phyloP scores from a whole-genome alignment of 768 basidiomycete genomes.

The Astraeus odoratus region DNA sequence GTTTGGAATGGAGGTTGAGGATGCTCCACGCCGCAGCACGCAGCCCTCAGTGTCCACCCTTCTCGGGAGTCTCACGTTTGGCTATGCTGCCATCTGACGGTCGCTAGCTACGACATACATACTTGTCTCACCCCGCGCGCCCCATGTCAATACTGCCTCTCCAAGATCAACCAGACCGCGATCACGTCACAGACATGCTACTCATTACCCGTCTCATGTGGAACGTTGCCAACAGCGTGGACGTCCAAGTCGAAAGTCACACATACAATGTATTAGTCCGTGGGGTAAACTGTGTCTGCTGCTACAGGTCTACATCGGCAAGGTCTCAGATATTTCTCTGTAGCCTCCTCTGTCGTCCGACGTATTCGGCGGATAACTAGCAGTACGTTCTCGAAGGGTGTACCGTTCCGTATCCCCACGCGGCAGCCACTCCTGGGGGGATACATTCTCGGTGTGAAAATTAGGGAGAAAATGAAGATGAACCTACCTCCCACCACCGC shows the following conservation, averaged over 20 bases:
- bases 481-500: conserved; percentile 80
- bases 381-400: conserved; percentile 32
- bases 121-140: background rate
- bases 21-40: background rate
- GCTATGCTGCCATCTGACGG: background rate
- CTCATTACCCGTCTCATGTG: too few species aligned
- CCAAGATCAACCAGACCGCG: background rate
- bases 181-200: background rate
- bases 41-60: too few species aligned
- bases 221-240: conserved; percentile 2
- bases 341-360: conserved; percentile 38
- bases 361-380: conserved; percentile 13
- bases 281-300: background rate
- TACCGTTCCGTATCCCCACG: conserved; percentile 49
- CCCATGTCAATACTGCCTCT: background rate
- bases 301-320: conserved; percentile 14
- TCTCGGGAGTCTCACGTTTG: background rate
- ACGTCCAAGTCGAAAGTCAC: background rate
- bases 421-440: conserved; percentile 33
- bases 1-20: background rate
- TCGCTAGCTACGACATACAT: background rate
- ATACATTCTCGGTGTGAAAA: conserved; percentile 10
- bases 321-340: conserved; percentile 31
- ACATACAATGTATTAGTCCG: too few species aligned
- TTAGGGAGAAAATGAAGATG: conserved; percentile 10